These are phyloP conservation scores for Irpex sp. DNA, from an alignment of 1,284 basidiomycete genomes.

Conservation along the genomic window DNA sequence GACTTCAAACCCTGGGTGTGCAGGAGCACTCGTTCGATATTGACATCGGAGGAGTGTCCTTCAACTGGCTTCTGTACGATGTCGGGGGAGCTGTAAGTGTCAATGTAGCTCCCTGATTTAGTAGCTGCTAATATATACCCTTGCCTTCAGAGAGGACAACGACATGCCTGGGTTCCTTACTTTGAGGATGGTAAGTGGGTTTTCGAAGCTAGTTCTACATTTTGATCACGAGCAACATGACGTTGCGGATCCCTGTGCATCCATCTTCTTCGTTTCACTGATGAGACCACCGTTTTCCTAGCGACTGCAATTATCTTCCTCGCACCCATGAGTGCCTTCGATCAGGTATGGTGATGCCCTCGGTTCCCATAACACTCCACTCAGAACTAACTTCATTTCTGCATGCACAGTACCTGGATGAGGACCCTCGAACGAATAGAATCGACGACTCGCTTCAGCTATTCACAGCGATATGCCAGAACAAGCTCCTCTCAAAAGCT, in stretches of 20 bases:
- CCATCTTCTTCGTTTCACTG: background rate
- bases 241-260: too few relatives aligned
- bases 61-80: constrained; percentile 73
- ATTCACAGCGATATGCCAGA: constrained; percentile 67
- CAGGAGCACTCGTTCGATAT: constrained; percentile 71
- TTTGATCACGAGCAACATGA: too few relatives aligned
- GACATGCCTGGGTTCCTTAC: constrained; percentile 75
- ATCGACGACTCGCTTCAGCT: constrained; percentile 77
- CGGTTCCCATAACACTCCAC: background rate
- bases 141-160: constrained; percentile 47
- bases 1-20: constrained; percentile 72
- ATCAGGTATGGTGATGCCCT: constrained; percentile 48
- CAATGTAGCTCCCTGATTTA: constrained; percentile 23
- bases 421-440: constrained; percentile 69
- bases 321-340: constrained; percentile 77
- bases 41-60: constrained; percentile 50
- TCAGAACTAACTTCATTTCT: too few relatives aligned
- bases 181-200: constrained; percentile 68
- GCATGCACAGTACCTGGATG: constrained; percentile 61
- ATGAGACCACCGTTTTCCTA: constrained; percentile 18
- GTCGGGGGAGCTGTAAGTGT: constrained; percentile 70
- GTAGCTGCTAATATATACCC: background rate
- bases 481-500: constrained; percentile 63
- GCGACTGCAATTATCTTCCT: constrained; percentile 72
- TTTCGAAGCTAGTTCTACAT: too few relatives aligned